Base-by-base conservation (phyloP, 257 asterid species). In the Paulownia fortunei region DNA sequence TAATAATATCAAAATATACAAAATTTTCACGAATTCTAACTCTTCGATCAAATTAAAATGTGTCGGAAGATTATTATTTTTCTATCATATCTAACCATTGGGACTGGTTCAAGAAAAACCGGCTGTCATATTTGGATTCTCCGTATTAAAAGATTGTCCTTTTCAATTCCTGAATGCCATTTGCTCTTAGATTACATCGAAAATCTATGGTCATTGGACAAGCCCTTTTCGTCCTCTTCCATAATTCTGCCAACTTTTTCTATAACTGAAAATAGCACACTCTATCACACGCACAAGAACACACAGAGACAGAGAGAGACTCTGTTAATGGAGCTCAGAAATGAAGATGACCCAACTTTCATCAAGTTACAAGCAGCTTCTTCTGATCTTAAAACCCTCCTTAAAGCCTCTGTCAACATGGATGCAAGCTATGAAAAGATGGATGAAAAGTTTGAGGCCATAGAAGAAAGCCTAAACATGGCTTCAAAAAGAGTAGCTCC, bases 401-500 rank as follows among this genome's bases (percentile, higher is more conserved):
- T 92, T 56, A 80, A 84, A 61, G 46, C 87, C 34, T 88, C 94
- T 2, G 23, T 34, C 41, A 49, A 11, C 11, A 76, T 89, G 13
- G 93, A 86, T 9, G 61, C 79, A 42, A 73, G 52, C 37, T 87
- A 88, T 71, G 74, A 84, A 52, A 79, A 83, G 9, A 77, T 89
- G 32, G 91, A 87, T 8, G 52, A 81, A 1, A 88, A 72, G 0
- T 82, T 89, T 16, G 78, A 72, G 1, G 5, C 70, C 24, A 85
- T 90, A 23, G 87, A 79, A 66, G 84, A 85, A 72, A 82, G 61
- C 79, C 61, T 91, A 21, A 77, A 42, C 47, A 19, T 78, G 67
- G 85, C 91, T 0, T 89, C 97, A 11, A 85, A 67, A 74, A 86
- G 84, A 72, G 73, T 90, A 26, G 96, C 88, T 12, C 98, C 98